Evolutionary conservation across 495 filamentous ascomycete species (phyloP).

Genomic region (Neurospora sublineolata): DNA sequence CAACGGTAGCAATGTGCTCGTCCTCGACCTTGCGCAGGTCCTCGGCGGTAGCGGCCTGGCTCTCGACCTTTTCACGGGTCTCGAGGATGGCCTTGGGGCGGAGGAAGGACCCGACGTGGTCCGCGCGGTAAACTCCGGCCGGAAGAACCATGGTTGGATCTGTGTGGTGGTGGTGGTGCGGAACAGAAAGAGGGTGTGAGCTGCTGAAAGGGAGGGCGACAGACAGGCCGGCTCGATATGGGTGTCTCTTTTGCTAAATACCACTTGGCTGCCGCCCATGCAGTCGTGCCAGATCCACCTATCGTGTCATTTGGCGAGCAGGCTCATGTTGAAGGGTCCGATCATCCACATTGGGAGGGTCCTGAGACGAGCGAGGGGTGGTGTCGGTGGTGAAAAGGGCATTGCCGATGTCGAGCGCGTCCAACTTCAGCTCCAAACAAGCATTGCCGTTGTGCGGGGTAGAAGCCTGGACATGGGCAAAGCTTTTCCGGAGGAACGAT

Average conservation of each 20-base stretch:
- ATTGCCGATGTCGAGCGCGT: background rate
- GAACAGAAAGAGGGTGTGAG: background rate
- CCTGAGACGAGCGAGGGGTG: background rate
- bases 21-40: constrained; percentile 46
- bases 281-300: background rate
- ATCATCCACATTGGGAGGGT: background rate
- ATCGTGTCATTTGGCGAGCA: background rate
- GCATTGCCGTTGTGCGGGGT: background rate
- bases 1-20: constrained; percentile 51
- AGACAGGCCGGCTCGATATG: background rate
- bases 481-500: background rate
- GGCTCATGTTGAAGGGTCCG: background rate
- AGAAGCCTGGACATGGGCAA: background rate
- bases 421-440: background rate
- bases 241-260: background rate
- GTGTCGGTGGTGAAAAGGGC: background rate
- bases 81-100: constrained; percentile 29
- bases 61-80: constrained; percentile 33
- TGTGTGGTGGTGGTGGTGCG: background rate
- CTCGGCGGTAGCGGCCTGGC: constrained; percentile 31
- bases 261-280: background rate
- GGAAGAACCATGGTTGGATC: constrained; percentile 31
- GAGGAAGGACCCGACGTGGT: constrained; percentile 39
- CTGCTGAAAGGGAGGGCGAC: background rate
- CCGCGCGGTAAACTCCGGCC: constrained; percentile 36